Percentiles rank a stretch among this genome's conserved stretches.
Evolutionary conservation across 2,329 filamentous ascomycete genomes (phyloP).

Genomic region (Pseudogymnoascus sp.): DNA sequence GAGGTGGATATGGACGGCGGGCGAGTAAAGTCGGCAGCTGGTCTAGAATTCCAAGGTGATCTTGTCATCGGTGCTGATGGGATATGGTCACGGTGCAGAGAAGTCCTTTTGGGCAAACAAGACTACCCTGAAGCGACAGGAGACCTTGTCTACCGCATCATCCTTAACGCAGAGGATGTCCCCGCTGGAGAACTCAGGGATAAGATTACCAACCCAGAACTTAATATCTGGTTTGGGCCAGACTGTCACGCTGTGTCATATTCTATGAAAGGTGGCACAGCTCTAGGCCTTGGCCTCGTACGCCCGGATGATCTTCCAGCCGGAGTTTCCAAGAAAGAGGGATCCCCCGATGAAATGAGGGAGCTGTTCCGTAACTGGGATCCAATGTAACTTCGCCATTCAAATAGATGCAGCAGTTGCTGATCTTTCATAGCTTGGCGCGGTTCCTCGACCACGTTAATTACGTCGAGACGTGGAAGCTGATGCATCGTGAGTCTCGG

Average conservation of each 20-base stretch:
- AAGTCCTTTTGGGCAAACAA: constrained; percentile 1
- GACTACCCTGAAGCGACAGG: constrained; percentile 1
- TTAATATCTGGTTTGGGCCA: constrained; percentile 58
- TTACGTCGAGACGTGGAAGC: constrained; percentile 59
- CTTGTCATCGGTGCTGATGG: constrained; percentile 15
- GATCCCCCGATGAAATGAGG: constrained; percentile 53
- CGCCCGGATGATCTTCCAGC: constrained; percentile 54
- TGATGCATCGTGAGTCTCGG: constrained; percentile 38
- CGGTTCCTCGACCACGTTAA: constrained; percentile 42
- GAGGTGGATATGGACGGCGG: neutral
- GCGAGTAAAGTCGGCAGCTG: constrained; percentile 7
- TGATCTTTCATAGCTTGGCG: constrained; percentile 20
- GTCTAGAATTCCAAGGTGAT: constrained; percentile 10
- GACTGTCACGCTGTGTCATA: constrained; percentile 55
- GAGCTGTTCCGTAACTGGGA: constrained; percentile 56
- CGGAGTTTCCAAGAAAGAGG: constrained; percentile 42
- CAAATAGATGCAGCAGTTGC: neutral
- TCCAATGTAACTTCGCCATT: constrained; percentile 35
- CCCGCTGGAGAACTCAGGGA: constrained; percentile 37
- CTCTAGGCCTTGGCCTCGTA: constrained; percentile 60
- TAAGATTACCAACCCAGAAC: constrained; percentile 44
- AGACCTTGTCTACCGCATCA: constrained; percentile 57
- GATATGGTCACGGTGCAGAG: constrained; percentile 12
- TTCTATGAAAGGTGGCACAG: constrained; percentile 46
- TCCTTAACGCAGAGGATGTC: constrained; percentile 45